Evolutionary conservation across 1,139 yeast genomes (phyloP), one percentile per base, ranked within the genome.

Genomic region (Sugiyamaella neomexicana): DNA sequence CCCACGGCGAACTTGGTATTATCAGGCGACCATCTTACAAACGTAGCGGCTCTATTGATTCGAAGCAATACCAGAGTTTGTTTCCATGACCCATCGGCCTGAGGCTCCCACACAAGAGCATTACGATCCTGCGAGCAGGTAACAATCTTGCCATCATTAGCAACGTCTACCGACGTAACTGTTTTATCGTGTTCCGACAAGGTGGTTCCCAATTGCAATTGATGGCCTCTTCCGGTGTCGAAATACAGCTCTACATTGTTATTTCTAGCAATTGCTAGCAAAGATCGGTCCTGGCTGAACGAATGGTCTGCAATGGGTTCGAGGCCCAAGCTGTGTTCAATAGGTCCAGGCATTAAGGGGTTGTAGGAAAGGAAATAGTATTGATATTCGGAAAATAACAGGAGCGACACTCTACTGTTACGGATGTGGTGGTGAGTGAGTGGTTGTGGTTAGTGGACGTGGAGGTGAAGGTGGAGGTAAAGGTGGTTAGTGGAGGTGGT

Each of bases 41-140:
- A 82, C 2, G 98, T 93, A 10, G 98, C 98, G 23, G 98, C 97
- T 56, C 98, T 80, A 70, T 85, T 88, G 72, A 95, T 90, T 71
- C 99, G 82, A 68, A 95, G 79, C 57, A 95, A 77, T 16, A 95
- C 99, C 68, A 95, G 79, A 2, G 98, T 91, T 48, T 97, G 97
- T 75, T 87, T 90, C 72, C 83, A 80, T 8, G 78, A 60, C 3
- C 85, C 85, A 65, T 80, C 82, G 52, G 68, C 58, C 71, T 79
- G 74, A 52, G 86, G 86, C 61, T 89, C 93, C 98, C 98, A 93
- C 15, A 95, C 99, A 64, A 91, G 80, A 5, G 99, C 99, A 66
- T 95, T 95, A 72, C 99, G 81, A 72, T 95, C 99, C 73, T 95
- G 98, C 4, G 99, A 91, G 70, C 98, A 91, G 29, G 99, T 93